A percentile compares a stretch with the other conserved stretches of the same genome.
phyloP scores from a whole-genome alignment of 495 filamentous ascomycete genomes.

The Penicillium malachiteum region DNA sequence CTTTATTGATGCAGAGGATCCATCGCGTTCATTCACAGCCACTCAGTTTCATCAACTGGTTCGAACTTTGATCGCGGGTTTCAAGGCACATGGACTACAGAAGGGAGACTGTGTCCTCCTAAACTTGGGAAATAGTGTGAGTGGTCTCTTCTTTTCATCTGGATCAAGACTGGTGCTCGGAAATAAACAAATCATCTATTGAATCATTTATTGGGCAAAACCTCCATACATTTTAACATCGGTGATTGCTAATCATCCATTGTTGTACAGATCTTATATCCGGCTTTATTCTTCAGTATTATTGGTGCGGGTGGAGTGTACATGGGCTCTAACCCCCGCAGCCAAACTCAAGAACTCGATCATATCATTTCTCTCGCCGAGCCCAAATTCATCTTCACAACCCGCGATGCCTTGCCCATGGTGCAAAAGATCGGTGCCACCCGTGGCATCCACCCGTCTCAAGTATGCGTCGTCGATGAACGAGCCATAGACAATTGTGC shows the following conservation, averaged over 20 bases:
- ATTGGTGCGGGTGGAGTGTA: slow-evolving; percentile 47
- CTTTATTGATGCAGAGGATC: slow-evolving; percentile 59
- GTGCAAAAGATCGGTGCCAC: slow-evolving; percentile 23
- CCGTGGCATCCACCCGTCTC: slow-evolving; percentile 44
- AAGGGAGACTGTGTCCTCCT: slow-evolving; percentile 60
- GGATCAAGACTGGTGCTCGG: too few species aligned
- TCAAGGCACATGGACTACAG: slow-evolving; percentile 52
- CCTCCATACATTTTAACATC: not conserved
- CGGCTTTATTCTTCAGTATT: slow-evolving; percentile 46
- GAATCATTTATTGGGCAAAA: too few species aligned
- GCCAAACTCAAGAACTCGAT: slow-evolving; percentile 32
- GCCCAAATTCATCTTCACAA: slow-evolving; percentile 36
- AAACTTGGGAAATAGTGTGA: slow-evolving; percentile 61
- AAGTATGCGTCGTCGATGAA: slow-evolving; percentile 52
- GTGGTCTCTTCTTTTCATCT: slow-evolving; percentile 4
- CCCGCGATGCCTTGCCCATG: slow-evolving; percentile 20
- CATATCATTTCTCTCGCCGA: slow-evolving; percentile 29
- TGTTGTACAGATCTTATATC: slow-evolving; percentile 43
- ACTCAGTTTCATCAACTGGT: slow-evolving; percentile 49
- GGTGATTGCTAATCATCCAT: not conserved
- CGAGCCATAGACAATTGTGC: slow-evolving; percentile 34
- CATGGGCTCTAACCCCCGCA: slow-evolving; percentile 39
- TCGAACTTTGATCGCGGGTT: slow-evolving; percentile 53
- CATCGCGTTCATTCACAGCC: slow-evolving; percentile 52
- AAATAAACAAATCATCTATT: not conserved